A percentile compares a stretch with the other conserved stretches of the same genome.
These are phyloP conservation scores for Hypoxylon sp. DNA, from an alignment of 2,329 filamentous ascomycete genomes.

Conservation along the genomic window DNA sequence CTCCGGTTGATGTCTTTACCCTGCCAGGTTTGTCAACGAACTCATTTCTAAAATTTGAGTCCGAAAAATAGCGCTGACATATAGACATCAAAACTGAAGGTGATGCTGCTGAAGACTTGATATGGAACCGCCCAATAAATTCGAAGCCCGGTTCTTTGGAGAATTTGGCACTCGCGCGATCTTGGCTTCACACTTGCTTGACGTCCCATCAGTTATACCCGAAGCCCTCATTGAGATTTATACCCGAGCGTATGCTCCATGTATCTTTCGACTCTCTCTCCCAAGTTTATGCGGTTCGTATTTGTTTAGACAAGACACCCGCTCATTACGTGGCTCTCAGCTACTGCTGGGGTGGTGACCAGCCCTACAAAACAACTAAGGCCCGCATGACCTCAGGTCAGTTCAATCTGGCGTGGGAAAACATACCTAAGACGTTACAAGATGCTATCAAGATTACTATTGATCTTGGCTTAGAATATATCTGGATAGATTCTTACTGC, in stretches of 20 bases:
- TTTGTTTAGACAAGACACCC: no score
- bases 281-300: no score
- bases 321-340: conserved; percentile 6
- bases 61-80: no score
- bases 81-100: no score
- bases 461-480: conserved; percentile 5
- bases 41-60: no score
- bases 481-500: conserved; percentile 13
- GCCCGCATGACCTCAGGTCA: conserved; percentile 2
- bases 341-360: conserved; percentile 14
- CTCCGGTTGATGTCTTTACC: no score
- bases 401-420: background rate
- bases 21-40: no score
- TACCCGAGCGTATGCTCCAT: conserved; percentile 10
- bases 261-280: conserved; percentile 7
- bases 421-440: conserved; percentile 4
- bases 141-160: background rate
- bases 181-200: conserved; percentile 7
- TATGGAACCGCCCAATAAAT: conserved; percentile 13
- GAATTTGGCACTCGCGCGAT: conserved; percentile 5
- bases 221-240: conserved; percentile 3
- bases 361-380: conserved; percentile 13
- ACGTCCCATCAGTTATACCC: conserved; percentile 2
- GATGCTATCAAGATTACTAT: conserved; percentile 6
- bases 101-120: no score